Evolutionary conservation across 2,329 filamentous ascomycete genomes (phyloP), one percentile per base, ranked within the genome.

Genomic region (Paramyrothecium sp.): DNA sequence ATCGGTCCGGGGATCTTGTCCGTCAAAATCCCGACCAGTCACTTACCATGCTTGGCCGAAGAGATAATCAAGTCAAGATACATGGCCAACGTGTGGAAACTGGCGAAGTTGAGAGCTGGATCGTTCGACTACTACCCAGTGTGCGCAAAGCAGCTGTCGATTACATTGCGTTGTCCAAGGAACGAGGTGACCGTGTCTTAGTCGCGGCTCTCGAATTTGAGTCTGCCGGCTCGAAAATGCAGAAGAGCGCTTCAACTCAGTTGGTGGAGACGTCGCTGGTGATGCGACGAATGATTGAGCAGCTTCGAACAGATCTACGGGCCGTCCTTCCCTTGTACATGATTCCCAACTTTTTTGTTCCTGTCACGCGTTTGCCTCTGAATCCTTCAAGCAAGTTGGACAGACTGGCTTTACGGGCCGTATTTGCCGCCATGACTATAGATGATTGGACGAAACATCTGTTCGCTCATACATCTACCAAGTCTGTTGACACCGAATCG

Each of bases 1-100:
- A 79, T 61, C 73, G 73, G 54, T 79, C 78, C 2, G 78, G 78
- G 12, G 78, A 81, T 60, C 67, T 81, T 10, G 78, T 68, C 4
- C 67, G 66, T 16, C 30, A 50, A 7, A 23, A 51, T 46, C 7
- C 7, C 11, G 20, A 57, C 47, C 44, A 44, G 16, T 30, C 44
- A 26, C 17, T 51, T 21, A 50, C n/a, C 11, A 54, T 50, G 17
- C 11, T 57, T 17, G 52, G 52, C 10, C 55, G 55, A 17, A 21
- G 38, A n/a, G 55, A 57, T 33, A 46, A 41, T 7, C 55, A 54
- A 21, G 23, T 54, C 13, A 57, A 57, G 44, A 51, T 57, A 41
- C 46, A 34, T 2, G 51, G 52, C 3, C 51, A 51, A 20, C 51
- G 55, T 5, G 47, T 54, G 13, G 52, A 54, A 38, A 8, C 16